These are phyloP conservation scores for Paraconiothyrium brasiliense DNA, from an alignment of 2,329 filamentous ascomycete species.

Conservation along the genomic window DNA sequence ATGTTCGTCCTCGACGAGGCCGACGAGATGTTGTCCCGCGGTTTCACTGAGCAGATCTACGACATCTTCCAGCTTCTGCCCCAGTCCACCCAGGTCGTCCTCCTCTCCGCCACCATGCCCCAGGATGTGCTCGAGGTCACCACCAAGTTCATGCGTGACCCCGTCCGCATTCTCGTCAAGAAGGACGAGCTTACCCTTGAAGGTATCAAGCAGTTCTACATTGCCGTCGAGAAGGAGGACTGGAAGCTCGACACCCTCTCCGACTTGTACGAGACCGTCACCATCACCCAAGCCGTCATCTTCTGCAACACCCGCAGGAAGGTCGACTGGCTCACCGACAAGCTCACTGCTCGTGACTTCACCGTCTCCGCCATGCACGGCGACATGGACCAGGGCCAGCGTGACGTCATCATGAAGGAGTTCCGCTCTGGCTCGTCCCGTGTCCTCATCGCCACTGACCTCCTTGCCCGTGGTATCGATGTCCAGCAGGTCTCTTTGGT, in stretches of 20 bases:
- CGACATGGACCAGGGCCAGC: constrained; percentile 97
- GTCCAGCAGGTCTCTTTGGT: constrained; percentile 99
- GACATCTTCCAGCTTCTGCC: constrained; percentile 99
- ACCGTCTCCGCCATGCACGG: constrained; percentile 99
- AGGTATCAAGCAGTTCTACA: constrained; percentile 99
- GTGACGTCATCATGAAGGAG: constrained; percentile 99
- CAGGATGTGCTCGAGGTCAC: constrained; percentile 99
- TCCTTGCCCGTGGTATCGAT: constrained; percentile 99
- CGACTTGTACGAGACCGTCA: constrained; percentile 98
- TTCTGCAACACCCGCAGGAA: constrained; percentile 99
- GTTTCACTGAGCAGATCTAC: constrained; percentile 99
- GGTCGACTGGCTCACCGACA: constrained; percentile 99
- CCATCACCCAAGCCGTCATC: constrained; percentile 99
- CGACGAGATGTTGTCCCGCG: constrained; percentile 98
- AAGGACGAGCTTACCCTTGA: constrained; percentile 99
- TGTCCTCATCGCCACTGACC: constrained; percentile 97
- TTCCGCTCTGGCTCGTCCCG: constrained; percentile 98
- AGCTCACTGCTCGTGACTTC: constrained; percentile 98
- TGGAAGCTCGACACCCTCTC: constrained; percentile 99
- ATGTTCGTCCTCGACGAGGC: constrained; percentile 99
- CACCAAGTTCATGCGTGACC: constrained; percentile 99
- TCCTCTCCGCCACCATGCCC: constrained; percentile 97
- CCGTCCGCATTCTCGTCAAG: constrained; percentile 98
- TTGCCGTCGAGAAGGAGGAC: constrained; percentile 99
- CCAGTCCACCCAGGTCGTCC: constrained; percentile 97